Evolutionary conservation across 73 alveolate species (phyloP), one percentile per base, ranked within the genome.

Genomic region (Paramecium biaurelia): DNA sequence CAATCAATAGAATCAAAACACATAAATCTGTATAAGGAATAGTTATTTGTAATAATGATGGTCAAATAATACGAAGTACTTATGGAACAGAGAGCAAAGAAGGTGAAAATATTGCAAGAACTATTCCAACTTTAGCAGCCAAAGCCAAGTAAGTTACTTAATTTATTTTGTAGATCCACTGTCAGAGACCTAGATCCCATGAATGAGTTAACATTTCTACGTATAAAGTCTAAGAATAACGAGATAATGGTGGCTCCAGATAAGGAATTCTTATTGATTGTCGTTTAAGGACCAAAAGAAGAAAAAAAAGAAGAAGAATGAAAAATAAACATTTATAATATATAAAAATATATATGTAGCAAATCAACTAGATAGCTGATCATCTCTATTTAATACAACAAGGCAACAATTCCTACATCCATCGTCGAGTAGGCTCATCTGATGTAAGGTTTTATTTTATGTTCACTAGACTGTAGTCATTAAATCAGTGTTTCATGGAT

Each of bases 231-330:
- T 42, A 92, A 89, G 70, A 92, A 92, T 34, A 70, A 93, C 32
- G 96, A 93, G 74, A 93, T 93, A 6, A 93, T 93, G 96, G 94
- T 93, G 4, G 96, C 96, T 42, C 96, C 96, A 2, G 96, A 93
- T 47, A 86, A 92, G 35, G 96, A 93, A 38, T 93, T 89, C 79
- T 49, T 92, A 34, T 85, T 93, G 43, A 93, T 93, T 30, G 96
- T 93, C 20, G 92, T 93, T 74, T 92, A 93, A 70, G 92, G 94
- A 14, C 90, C 90, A 42, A 89, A 89, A 34, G 87, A 82, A 20
- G 94, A 70, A 12, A 89, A 89, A 63, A 89, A 89, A 63, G 94
- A 89, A 43, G 94, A 89, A 70, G 89, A 79, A 79, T 79, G 56
- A 79, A 23, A 76, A 79, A 32, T 53, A 53, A 53, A 18, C 68